Conservation (phyloP, 2,329 filamentous ascomycete genomes). For the Ophiostoma perfectum region DNA sequence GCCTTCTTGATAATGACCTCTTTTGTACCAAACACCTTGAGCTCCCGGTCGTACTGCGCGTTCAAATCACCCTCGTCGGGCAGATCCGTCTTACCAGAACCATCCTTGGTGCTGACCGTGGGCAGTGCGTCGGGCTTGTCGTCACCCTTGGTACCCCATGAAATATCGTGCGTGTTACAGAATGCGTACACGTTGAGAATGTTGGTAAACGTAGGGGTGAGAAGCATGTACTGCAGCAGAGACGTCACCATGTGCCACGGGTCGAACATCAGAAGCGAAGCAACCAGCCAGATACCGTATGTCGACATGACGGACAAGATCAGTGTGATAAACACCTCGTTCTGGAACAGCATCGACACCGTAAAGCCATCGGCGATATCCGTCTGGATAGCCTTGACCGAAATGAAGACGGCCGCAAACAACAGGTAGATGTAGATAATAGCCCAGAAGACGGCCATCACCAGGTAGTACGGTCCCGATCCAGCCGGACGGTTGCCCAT, state of each 20-base stretch:
- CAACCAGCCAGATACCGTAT: slow-evolving; percentile 86
- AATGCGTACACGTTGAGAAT: slow-evolving; percentile 99
- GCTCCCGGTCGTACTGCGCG: slow-evolving; percentile 84
- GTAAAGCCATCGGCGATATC: slow-evolving; percentile 66
- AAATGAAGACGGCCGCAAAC: slow-evolving; percentile 93
- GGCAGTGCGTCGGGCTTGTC: slow-evolving; percentile 90
- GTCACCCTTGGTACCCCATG: slow-evolving; percentile 97
- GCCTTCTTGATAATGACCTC: slow-evolving; percentile 64
- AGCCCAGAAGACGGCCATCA: slow-evolving; percentile 98
- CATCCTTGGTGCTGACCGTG: slow-evolving; percentile 82
- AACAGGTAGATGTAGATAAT: slow-evolving; percentile 91
- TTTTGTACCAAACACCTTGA: slow-evolving; percentile 68
- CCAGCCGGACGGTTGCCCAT: slow-evolving; percentile 93
- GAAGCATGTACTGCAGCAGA: slow-evolving; percentile 86
- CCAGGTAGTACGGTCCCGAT: slow-evolving; percentile 88
- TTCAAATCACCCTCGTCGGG: slow-evolving; percentile 94
- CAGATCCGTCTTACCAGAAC: slow-evolving; percentile 85
- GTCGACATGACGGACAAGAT: slow-evolving; percentile 90
- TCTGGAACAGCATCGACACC: slow-evolving; percentile 70
- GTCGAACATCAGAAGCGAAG: slow-evolving; percentile 91
- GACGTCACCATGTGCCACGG: slow-evolving; percentile 99
- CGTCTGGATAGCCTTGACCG: slow-evolving; percentile 73
- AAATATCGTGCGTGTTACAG: slow-evolving; percentile 75
- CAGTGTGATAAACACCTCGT: slow-evolving; percentile 85
- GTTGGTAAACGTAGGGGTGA: slow-evolving; percentile 96